Evolutionary conservation across 768 basidiomycete species (phyloP).

Genomic region (Suillus spraguei): DNA sequence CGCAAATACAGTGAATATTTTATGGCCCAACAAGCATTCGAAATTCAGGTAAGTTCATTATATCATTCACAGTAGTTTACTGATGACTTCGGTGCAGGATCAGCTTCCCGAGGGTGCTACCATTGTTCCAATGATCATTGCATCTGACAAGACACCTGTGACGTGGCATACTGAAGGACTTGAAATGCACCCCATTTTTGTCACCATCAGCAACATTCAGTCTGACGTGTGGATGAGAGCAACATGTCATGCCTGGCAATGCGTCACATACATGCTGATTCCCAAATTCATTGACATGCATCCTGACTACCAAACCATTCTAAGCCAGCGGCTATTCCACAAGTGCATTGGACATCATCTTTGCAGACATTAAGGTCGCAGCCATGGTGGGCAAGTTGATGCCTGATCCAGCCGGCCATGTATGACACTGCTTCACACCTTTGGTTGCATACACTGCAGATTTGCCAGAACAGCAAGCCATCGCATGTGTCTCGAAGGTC

Average conservation of each 20-base stretch:
- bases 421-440: conserved; percentile 14
- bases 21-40: background rate
- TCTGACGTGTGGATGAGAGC: conserved; percentile 14
- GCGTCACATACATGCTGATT: conserved; percentile 32
- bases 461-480: conserved; percentile 19
- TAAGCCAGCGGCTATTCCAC: conserved; percentile 33
- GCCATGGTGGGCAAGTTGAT: conserved; percentile 28
- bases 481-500: conserved; percentile 17
- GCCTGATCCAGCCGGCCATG: conserved; percentile 23
- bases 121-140: background rate
- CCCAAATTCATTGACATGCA: conserved; percentile 22
- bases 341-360: conserved; percentile 33
- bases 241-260: conserved; percentile 14
- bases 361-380: conserved; percentile 28
- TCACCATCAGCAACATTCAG: conserved; percentile 7
- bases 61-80: background rate
- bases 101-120: conserved; percentile 1
- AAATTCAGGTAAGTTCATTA: background rate
- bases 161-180: background rate
- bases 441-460: conserved; percentile 21
- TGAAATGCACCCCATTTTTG: background rate
- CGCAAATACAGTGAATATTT: background rate
- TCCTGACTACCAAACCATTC: conserved; percentile 24
- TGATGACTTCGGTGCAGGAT: background rate
- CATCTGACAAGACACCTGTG: conserved; percentile 10